Evolutionary conservation across 495 filamentous ascomycete genomes (phyloP), one percentile per base, ranked within the genome.

Genomic region (Tirmania nivea): DNA sequence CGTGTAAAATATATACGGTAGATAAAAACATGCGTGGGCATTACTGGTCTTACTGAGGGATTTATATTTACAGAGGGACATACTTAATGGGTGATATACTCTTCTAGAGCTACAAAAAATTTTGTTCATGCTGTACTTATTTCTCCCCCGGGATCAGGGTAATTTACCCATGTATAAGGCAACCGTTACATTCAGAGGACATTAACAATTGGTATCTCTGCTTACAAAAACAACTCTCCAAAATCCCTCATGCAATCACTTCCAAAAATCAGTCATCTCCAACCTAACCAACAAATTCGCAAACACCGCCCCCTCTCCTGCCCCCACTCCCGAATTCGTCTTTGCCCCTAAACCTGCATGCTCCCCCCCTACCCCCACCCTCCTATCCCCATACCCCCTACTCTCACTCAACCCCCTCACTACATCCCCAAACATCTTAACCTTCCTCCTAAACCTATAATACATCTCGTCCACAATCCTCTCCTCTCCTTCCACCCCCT

Each of bases 341-440:
- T 67, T 65, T 55, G 57, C 63, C 16, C 60, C 59, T 49, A 63
- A 60, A 53, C 68, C 66, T 11, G 61, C 45, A 7, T 54, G 53
- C n/a, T 61, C 60, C 50, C 60, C 48, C 57, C 64, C 56, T 51
- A 60, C 49, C 57, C 64, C 56, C 21, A 60, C 67, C 58, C 70
- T 75, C 7, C 61, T 57, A 50, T 73, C 73, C 8, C 75, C 71
- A 55, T 76, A 69, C 10, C 71, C 71, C 36, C 66, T 70, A 65
- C 79, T 83, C 56, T 81, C 79, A 11, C 66, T 68, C 48, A 83
- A 14, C 75, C 75, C 52, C 69, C 70, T 56, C 73, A 78, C 39
- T 2, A 83, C 79, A 4, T 71, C 76, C 12, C 81, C 63, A 58
- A 90, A 87, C 0, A 83, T 74, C 17, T 74, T 73, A 0, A 81